Evolutionary conservation across 202 grass and related monocot species (phyloP).

Genomic region (Zoysia matrella): DNA sequence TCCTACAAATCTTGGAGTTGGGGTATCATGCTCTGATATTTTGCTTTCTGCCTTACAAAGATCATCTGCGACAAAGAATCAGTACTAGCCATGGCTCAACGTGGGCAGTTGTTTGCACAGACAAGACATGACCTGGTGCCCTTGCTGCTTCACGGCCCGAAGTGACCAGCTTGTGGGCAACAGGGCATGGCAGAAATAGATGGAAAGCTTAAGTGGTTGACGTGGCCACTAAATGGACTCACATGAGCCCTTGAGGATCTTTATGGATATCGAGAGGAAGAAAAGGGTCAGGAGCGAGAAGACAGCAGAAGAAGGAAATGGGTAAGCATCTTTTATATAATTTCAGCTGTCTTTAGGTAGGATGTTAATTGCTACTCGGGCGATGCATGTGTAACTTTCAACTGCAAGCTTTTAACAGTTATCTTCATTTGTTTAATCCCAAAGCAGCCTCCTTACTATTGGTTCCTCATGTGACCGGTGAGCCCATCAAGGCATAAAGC

Average conservation of each 20-base stretch:
- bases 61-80: not conserved
- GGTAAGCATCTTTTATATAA: constrained; percentile 40
- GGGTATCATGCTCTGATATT: not conserved
- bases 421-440: constrained; percentile 44
- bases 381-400: constrained; percentile 58
- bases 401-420: constrained; percentile 42
- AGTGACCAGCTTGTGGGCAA: constrained; percentile 30
- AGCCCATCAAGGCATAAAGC: constrained; percentile 43
- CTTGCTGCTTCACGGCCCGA: constrained; percentile 17
- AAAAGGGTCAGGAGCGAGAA: not conserved
- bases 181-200: constrained; percentile 31
- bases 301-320: constrained; percentile 37
- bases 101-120: constrained; percentile 32
- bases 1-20: not conserved
- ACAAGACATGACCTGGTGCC: constrained; percentile 41
- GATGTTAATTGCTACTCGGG: constrained; percentile 35
- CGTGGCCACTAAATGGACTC: constrained; percentile 58
- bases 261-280: constrained; percentile 37
- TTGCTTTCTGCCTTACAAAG: constrained; percentile 13
- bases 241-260: constrained; percentile 41
- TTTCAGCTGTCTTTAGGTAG: constrained; percentile 37
- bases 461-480: constrained; percentile 39
- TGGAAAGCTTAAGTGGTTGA: constrained; percentile 30
- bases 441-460: constrained; percentile 32
- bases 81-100: constrained; percentile 42